Conservation (phyloP, 2,329 filamentous ascomycete genomes). For the Ophiocordyceps camponoti-leonardi region DNA sequence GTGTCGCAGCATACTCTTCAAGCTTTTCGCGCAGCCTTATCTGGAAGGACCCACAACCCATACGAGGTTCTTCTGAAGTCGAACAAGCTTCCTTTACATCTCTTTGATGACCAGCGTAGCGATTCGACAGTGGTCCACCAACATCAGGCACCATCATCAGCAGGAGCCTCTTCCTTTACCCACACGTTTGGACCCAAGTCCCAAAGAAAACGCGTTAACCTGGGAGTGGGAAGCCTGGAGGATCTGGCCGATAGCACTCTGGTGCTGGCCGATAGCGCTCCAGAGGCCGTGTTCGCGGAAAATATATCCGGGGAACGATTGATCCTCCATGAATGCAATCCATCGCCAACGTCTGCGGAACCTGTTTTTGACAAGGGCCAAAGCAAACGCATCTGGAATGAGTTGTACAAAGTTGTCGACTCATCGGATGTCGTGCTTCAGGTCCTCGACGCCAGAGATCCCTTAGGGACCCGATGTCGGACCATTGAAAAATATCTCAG, state of each 20-base stretch:
- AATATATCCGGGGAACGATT: no score
- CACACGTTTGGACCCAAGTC: constrained; percentile 89
- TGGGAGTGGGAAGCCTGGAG: constrained; percentile 63
- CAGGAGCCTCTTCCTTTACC: constrained; percentile 71
- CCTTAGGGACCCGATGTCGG: constrained; percentile 74
- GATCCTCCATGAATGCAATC: constrained; percentile 29
- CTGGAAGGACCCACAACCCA: constrained; percentile 75
- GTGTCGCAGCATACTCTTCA: constrained; percentile 80
- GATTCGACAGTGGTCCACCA: constrained; percentile 71
- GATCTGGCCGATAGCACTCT: constrained; percentile 72
- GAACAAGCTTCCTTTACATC: constrained; percentile 90
- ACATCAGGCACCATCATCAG: constrained; percentile 83
- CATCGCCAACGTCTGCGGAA: constrained; percentile 46
- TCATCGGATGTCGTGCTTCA: constrained; percentile 95
- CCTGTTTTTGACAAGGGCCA: constrained; percentile 91
- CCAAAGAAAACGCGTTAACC: constrained; percentile 81
- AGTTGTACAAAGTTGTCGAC: constrained; percentile 88
- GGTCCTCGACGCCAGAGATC: constrained; percentile 78
- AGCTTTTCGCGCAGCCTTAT: constrained; percentile 81
- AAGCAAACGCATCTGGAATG: constrained; percentile 93
- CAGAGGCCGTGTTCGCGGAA: no score
- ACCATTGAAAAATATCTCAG: constrained; percentile 70
- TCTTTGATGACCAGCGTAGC: constrained; percentile 65
- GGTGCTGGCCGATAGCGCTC: no score
- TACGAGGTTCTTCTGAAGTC: constrained; percentile 91